These are phyloP conservation scores for Ophiognomonia clavigignenti-juglandacearum DNA, from an alignment of 2,329 filamentous ascomycete species.

Conservation along the genomic window DNA sequence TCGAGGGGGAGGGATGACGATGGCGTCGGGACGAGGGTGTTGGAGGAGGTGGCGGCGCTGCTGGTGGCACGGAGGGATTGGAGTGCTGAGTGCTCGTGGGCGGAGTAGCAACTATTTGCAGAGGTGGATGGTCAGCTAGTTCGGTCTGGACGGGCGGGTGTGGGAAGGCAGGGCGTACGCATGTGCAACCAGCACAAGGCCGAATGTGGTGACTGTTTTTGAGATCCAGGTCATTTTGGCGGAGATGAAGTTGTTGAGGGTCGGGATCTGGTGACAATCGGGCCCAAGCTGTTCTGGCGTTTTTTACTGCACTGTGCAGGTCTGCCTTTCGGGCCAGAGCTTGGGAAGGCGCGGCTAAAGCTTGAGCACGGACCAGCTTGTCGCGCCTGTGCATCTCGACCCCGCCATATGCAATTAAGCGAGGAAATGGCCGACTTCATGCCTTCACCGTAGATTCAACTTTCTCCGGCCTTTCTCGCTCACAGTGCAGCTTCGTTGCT, in stretches of 20 bases:
- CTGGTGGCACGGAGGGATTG: conserved; percentile 51
- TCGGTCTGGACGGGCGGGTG: neutral
- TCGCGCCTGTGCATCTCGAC: neutral
- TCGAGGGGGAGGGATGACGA: conserved; percentile 67
- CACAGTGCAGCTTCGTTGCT: no score
- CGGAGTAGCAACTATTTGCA: conserved; percentile 81
- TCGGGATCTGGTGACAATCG: neutral
- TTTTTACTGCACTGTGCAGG: no score
- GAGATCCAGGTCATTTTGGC: conserved; percentile 65
- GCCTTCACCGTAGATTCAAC: neutral
- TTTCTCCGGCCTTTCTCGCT: neutral
- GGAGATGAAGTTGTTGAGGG: neutral
- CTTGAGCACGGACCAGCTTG: conserved; percentile 12
- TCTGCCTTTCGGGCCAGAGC: no score
- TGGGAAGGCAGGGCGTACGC: conserved; percentile 58
- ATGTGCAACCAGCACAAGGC: conserved; percentile 75
- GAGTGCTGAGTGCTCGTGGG: conserved; percentile 82
- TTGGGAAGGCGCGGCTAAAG: no score
- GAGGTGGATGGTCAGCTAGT: conserved; percentile 17
- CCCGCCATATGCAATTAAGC: conserved; percentile 9
- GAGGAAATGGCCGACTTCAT: conserved; percentile 1
- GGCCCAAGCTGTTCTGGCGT: neutral
- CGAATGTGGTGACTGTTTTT: conserved; percentile 65
- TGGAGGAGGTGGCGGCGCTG: conserved; percentile 36
- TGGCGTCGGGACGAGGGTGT: conserved; percentile 22